A percentile compares a stretch with the other conserved stretches of the same genome.
phyloP scores from a whole-genome alignment of 306 rosid genomes.

The Prosopis cineraria region DNA sequence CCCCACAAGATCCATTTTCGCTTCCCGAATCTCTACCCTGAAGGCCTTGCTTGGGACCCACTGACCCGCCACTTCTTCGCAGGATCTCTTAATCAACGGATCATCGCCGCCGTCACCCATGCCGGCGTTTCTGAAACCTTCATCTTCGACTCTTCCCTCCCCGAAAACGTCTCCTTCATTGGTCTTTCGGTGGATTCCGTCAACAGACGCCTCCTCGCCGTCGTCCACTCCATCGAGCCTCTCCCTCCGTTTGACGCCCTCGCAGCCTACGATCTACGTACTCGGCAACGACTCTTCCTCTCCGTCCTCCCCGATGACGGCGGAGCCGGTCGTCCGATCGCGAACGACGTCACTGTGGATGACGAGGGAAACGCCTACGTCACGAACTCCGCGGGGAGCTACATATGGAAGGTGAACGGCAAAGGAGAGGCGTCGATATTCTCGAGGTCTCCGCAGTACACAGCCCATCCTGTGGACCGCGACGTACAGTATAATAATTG shows the following conservation, averaged over 20 bases:
- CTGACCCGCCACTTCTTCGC: constrained; percentile 63
- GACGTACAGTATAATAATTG: constrained; percentile 36
- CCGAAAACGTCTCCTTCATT: constrained; percentile 60
- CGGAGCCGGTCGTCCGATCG: constrained; percentile 26
- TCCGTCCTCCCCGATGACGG: constrained; percentile 45
- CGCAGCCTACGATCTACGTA: constrained; percentile 73
- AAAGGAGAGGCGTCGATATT: constrained; percentile 62
- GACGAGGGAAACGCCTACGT: constrained; percentile 79
- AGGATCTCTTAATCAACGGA: constrained; percentile 65
- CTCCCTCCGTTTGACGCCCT: constrained; percentile 70
- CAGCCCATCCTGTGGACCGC: constrained; percentile 43
- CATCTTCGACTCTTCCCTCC: constrained; percentile 63
- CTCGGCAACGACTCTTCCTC: constrained; percentile 63
- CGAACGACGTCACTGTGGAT: constrained; percentile 81
- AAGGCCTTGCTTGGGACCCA: constrained; percentile 75
- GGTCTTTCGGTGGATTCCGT: constrained; percentile 71
- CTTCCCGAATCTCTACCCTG: constrained; percentile 74
- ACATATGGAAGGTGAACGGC: constrained; percentile 74
- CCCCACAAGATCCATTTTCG: constrained; percentile 70
- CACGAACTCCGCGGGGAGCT: constrained; percentile 63
- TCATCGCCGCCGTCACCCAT: constrained; percentile 58
- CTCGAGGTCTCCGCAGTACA: constrained; percentile 59
- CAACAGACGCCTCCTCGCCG: constrained; percentile 72
- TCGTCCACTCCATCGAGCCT: constrained; percentile 44
- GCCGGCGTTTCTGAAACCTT: constrained; percentile 68